These are phyloP conservation scores for Hordeum marinum DNA, from an alignment of 176 grass and related monocot species.

Conservation along the genomic window DNA sequence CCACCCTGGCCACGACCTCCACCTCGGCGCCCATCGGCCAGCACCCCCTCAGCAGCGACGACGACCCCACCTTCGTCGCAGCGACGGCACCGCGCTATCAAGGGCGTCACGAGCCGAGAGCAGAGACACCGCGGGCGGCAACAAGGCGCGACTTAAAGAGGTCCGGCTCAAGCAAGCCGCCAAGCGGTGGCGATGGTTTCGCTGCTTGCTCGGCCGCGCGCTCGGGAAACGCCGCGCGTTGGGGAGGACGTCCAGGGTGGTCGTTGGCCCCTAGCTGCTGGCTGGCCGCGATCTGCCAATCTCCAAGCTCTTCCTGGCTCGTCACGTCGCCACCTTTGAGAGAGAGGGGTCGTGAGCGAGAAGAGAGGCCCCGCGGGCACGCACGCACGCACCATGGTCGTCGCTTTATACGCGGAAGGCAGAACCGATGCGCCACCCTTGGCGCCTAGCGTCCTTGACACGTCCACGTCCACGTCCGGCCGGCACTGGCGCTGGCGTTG, in stretches of 20 bases:
- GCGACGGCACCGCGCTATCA: background rate
- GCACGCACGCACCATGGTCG: background rate
- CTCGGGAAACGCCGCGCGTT: constrained; percentile 7
- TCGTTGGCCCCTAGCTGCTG: background rate
- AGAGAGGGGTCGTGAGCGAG: too few species aligned
- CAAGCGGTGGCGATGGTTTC: constrained; percentile 47
- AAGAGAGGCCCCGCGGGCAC: background rate
- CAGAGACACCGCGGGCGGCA: background rate
- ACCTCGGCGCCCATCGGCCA: constrained; percentile 54
- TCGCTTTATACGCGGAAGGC: background rate
- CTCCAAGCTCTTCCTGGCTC: background rate
- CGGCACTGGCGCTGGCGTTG: too few species aligned
- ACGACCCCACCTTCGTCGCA: background rate
- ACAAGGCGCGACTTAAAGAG: constrained; percentile 14
- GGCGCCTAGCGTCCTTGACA: constrained; percentile 18
- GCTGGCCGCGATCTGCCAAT: background rate
- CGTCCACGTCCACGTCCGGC: background rate
- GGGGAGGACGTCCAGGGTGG: background rate
- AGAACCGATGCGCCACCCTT: background rate
- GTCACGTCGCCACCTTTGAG: constrained; percentile 3
- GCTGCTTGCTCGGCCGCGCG: constrained; percentile 13
- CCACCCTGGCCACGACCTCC: background rate
- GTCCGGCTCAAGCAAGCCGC: background rate
- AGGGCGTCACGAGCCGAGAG: background rate
- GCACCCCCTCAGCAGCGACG: too few species aligned